Evolutionary conservation across 805 yeast species (phyloP).

Genomic region (Priceomyces castillae): DNA sequence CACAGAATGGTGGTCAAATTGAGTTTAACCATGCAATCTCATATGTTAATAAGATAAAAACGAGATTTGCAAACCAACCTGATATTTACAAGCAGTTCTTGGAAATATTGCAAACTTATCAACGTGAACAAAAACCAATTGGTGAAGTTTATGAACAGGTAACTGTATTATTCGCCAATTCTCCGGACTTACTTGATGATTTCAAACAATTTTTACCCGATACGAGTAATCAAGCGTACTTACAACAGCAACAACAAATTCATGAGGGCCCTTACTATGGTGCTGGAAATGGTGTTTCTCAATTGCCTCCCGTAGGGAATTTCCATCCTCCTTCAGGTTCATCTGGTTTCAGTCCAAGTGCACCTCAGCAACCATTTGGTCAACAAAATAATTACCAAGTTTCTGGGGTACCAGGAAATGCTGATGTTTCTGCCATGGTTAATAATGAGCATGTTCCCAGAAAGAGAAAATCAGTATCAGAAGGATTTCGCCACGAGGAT

Average conservation of each 20-base stretch:
- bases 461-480: slow-evolving; percentile 26
- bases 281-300: slow-evolving; percentile 34
- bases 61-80: slow-evolving; percentile 89
- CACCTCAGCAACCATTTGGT: slow-evolving; percentile 16
- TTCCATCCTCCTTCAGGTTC: slow-evolving; percentile 64
- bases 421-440: slow-evolving; percentile 8
- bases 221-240: slow-evolving; percentile 42
- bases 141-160: slow-evolving; percentile 95
- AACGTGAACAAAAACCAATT: slow-evolving; percentile 92
- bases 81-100: slow-evolving; percentile 92
- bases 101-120: slow-evolving; percentile 94
- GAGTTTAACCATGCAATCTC: slow-evolving; percentile 97
- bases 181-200: slow-evolving; percentile 92
- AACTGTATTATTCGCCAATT: slow-evolving; percentile 80
- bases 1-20: slow-evolving; percentile 58
- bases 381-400: slow-evolving; percentile 16
- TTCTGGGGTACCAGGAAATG: slow-evolving; percentile 12
- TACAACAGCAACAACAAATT: slow-evolving; percentile 15
- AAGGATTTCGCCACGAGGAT: slow-evolving; percentile 29
- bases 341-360: slow-evolving; percentile 24
- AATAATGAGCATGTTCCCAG: slow-evolving; percentile 5
- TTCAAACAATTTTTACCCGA: slow-evolving; percentile 95
- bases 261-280: slow-evolving; percentile 24
- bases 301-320: slow-evolving; percentile 85
- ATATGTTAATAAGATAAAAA: slow-evolving; percentile 94